Conservation (phyloP, 2,329 filamentous ascomycete species). For the Fusarium hostae region DNA sequence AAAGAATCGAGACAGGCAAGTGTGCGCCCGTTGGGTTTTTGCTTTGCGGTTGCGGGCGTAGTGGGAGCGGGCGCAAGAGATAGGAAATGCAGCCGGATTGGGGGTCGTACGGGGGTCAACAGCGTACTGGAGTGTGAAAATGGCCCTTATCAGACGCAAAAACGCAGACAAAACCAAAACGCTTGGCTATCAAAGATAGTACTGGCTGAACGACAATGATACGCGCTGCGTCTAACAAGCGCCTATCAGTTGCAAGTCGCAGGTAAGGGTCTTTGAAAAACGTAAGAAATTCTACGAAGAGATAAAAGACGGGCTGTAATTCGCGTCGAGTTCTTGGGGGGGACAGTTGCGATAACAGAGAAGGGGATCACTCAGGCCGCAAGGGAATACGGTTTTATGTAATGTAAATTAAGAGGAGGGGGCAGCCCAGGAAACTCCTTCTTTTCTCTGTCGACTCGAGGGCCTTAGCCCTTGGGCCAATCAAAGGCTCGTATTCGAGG, state of each 20-base stretch:
- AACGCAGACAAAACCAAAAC: slow-evolving; percentile 17
- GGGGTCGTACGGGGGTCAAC: slow-evolving; percentile 46
- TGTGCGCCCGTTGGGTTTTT: slow-evolving; percentile 52
- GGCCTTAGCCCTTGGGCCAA: slow-evolving; percentile 37
- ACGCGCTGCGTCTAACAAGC: slow-evolving; percentile 43
- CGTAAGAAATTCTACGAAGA: slow-evolving; percentile 47
- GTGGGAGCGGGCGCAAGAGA: slow-evolving; percentile 50
- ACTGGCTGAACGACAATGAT: slow-evolving; percentile 27
- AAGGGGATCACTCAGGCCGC: slow-evolving; percentile 47
- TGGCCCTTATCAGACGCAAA: slow-evolving; percentile 26
- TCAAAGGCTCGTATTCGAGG: slow-evolving; percentile 8
- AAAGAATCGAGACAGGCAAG: slow-evolving; percentile 43
- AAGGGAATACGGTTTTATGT: slow-evolving; percentile 51
- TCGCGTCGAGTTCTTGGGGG: slow-evolving; percentile 44
- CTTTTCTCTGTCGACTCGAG: slow-evolving; percentile 35
- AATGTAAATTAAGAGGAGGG: slow-evolving; percentile 51
- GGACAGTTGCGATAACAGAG: slow-evolving; percentile 47
- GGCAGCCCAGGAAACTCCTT: slow-evolving; percentile 40
- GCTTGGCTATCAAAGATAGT: slow-evolving; percentile 34
- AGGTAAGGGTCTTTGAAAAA: slow-evolving; percentile 40
- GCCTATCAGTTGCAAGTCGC: slow-evolving; percentile 45
- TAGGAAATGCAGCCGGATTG: slow-evolving; percentile 43
- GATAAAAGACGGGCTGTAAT: slow-evolving; percentile 48
- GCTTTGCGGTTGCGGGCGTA: slow-evolving; percentile 53
- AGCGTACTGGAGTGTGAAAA: slow-evolving; percentile 26